phyloP scores from a whole-genome alignment of 2,329 filamentous ascomycete species.

The Colletotrichum chrysophilum region DNA sequence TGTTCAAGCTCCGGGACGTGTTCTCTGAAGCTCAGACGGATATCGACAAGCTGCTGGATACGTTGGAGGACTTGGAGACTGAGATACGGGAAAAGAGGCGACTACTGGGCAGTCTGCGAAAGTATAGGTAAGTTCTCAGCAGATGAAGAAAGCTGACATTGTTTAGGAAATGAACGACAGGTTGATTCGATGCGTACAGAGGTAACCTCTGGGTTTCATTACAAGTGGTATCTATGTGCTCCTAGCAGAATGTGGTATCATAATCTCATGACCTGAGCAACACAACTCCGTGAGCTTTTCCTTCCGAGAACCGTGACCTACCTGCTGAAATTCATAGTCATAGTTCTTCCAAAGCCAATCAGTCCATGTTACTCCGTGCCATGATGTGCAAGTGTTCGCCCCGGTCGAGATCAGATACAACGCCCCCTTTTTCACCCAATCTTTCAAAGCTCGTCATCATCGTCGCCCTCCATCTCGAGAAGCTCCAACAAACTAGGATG shows the following conservation, averaged over 20 bases:
- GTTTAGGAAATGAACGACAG: neutral
- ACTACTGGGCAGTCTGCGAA: neutral
- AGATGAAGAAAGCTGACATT: neutral
- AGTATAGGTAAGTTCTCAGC: neutral
- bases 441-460: neutral
- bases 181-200: neutral
- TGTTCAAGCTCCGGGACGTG: neutral
- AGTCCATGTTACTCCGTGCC: neutral
- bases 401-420: neutral
- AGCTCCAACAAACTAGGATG: constrained; percentile 39
- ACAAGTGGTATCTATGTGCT: constrained; percentile 13
- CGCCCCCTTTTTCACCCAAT: neutral
- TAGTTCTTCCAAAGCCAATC: neutral
- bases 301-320: neutral
- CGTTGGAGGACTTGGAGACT: neutral
- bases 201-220: neutral
- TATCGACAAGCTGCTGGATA: neutral
- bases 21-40: neutral
- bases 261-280: constrained; percentile 7
- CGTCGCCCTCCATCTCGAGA: constrained; percentile 30
- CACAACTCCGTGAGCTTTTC: constrained; percentile 6
- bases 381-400: neutral
- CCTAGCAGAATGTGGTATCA: constrained; percentile 17
- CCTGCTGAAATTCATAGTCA: neutral
- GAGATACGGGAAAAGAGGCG: neutral